Base-by-base conservation (phyloP, 2,329 filamentous ascomycete genomes). In the Daldinia sp. region DNA sequence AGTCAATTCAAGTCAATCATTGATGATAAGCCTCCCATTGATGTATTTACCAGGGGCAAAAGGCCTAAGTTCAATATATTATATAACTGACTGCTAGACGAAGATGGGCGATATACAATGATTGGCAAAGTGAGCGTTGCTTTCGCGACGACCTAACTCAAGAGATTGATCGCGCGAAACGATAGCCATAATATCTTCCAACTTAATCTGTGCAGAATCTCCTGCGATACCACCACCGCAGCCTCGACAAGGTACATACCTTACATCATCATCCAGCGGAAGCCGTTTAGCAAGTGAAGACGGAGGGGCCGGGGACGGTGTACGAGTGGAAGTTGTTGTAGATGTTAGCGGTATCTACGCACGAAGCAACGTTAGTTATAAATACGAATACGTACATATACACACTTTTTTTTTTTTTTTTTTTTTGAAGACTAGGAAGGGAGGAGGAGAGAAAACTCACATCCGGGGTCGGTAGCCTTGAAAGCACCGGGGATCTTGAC, bases 391-490 rank as follows among this genome's bases (percentile, higher is more conserved):
- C 15, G 37, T 53, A 30, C 20, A 44, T 39, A 33, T 30, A 30
- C n/a, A n/a, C n/a, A n/a, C n/a, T n/a, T n/a, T n/a, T n/a, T n/a
- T n/a, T n/a, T n/a, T n/a, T n/a, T n/a, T n/a, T n/a, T n/a, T n/a
- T n/a, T n/a, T n/a, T n/a, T 39, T 37, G 1, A 12, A 18, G 44
- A 15, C 6, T 18, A 15, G 30, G 9, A 33, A 33, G 30, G 9
- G 30, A 9, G 30, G 30, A 3, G 30, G 30, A 9, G 28, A 20
- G 35, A 7, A 3, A 44, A 68, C 69, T 72, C 20, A 72, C 69
- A 84, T 18, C 82, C 82, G 0, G 82, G 79, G 68, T 84, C 82
- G 5, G 74, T 80, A n/a, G 75, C 76, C 71, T 80, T 81, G 78
- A 82, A 80, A 6, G 78, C 79, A 4, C 81, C 82, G n/a, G 81